A percentile compares a stretch with the other conserved stretches of the same genome.
These are phyloP conservation scores for Ogataea trehalophila DNA, from an alignment of 805 yeast genomes.

Conservation along the genomic window DNA sequence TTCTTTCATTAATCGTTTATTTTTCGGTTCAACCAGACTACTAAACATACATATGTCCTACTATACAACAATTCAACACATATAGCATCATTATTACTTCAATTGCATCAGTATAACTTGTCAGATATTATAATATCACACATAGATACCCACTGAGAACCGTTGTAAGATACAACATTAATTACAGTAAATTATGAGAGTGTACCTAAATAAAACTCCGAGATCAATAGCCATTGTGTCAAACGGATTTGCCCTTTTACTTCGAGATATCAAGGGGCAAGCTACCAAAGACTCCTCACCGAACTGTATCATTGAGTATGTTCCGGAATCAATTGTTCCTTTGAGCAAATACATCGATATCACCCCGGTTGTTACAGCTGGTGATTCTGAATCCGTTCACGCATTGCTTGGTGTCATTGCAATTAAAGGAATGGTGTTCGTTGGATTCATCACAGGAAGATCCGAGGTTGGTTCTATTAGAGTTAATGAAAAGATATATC, in stretches of 20 bases:
- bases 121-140: too few species aligned
- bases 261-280: conserved; percentile 40
- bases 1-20: too few species aligned
- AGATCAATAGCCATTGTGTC: conserved; percentile 66
- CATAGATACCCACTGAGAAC: neutral
- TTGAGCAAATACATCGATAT: conserved; percentile 40
- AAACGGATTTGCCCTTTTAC: conserved; percentile 51
- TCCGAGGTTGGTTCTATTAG: conserved; percentile 56
- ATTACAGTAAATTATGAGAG: conserved; percentile 40
- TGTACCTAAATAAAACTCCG: conserved; percentile 59
- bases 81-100: too few species aligned
- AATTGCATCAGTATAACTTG: too few species aligned
- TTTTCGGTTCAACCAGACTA: too few species aligned
- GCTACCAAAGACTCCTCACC: conserved; percentile 25
- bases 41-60: too few species aligned
- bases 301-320: conserved; percentile 49
- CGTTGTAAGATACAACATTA: neutral
- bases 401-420: conserved; percentile 62
- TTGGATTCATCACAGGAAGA: conserved; percentile 54
- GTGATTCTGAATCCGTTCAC: conserved; percentile 17
- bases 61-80: too few species aligned
- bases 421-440: conserved; percentile 48
- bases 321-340: conserved; percentile 37
- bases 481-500: conserved; percentile 47
- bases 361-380: conserved; percentile 23